Evolutionary conservation across 2,329 filamentous ascomycete genomes (phyloP).

Genomic region (Penicillium thymicola): DNA sequence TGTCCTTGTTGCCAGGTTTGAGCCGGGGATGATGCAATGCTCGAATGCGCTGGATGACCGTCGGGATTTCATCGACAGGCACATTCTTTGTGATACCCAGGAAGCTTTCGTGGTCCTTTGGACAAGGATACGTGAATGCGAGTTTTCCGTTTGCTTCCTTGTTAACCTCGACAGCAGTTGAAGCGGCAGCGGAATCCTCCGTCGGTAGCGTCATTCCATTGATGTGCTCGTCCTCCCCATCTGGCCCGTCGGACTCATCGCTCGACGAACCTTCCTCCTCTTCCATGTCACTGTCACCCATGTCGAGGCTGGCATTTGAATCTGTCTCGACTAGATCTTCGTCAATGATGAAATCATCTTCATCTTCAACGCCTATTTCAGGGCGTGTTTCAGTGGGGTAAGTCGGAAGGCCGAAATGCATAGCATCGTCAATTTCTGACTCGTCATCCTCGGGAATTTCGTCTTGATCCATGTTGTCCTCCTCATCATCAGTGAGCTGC

Average conservation of each 20-base stretch:
- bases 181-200: conserved; percentile 18
- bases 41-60: conserved; percentile 82
- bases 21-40: conserved; percentile 90
- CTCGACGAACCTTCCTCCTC: conserved; percentile 57
- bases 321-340: conserved; percentile 82
- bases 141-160: conserved; percentile 51
- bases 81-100: conserved; percentile 62
- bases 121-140: conserved; percentile 83
- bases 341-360: conserved; percentile 90
- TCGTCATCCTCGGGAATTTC: conserved; percentile 33
- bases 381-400: conserved; percentile 36
- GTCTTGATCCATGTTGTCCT: conserved; percentile 36
- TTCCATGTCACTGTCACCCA: conserved; percentile 47
- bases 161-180: conserved; percentile 43
- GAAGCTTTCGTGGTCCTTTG: conserved; percentile 72
- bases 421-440: conserved; percentile 55
- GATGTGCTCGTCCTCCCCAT: conserved; percentile 66
- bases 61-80: conserved; percentile 64
- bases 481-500: conserved; percentile 60
- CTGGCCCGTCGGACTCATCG: conserved; percentile 41
- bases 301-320: conserved; percentile 52
- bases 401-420: conserved; percentile 61
- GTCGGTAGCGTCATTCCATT: conserved; percentile 57
- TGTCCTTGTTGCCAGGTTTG: conserved; percentile 77
- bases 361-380: conserved; percentile 74